Evolutionary conservation across 2,329 filamentous ascomycete species (phyloP).

Genomic region (Ophiosphaerella narmari): DNA sequence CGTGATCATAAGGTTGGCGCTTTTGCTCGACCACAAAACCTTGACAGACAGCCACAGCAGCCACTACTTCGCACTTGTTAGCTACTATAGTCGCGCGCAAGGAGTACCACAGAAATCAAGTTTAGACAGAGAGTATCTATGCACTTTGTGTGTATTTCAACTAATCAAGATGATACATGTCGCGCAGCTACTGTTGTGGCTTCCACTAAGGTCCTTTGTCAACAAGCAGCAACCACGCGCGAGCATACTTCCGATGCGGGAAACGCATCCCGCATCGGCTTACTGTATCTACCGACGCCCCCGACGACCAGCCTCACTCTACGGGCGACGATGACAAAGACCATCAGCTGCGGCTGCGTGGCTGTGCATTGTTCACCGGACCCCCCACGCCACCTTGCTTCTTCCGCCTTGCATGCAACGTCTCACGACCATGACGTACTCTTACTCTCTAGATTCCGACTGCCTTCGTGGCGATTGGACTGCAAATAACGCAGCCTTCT

Average conservation of each 20-base stretch:
- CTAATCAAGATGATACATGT: too few species aligned
- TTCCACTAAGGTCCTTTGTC: too few species aligned
- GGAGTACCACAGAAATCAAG: too few species aligned
- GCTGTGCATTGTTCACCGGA: slow-evolving; percentile 16
- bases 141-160: too few species aligned
- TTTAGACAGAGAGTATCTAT: too few species aligned
- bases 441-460: neutral
- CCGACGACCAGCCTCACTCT: neutral
- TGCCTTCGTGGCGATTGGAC: neutral
- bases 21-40: too few species aligned
- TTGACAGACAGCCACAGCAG: too few species aligned
- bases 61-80: too few species aligned
- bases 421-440: slow-evolving; percentile 7
- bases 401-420: slow-evolving; percentile 12
- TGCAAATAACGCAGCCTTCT: slow-evolving; percentile 1
- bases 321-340: neutral
- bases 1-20: too few species aligned
- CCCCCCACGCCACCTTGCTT: slow-evolving; percentile 18
- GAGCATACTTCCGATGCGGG: neutral
- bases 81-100: too few species aligned
- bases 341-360: slow-evolving; percentile 17
- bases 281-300: neutral
- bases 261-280: neutral
- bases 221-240: too few species aligned
- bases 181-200: too few species aligned